These are phyloP conservation scores for Moesziomyces antarcticus DNA, from an alignment of 1,284 basidiomycete genomes.

Conservation along the genomic window DNA sequence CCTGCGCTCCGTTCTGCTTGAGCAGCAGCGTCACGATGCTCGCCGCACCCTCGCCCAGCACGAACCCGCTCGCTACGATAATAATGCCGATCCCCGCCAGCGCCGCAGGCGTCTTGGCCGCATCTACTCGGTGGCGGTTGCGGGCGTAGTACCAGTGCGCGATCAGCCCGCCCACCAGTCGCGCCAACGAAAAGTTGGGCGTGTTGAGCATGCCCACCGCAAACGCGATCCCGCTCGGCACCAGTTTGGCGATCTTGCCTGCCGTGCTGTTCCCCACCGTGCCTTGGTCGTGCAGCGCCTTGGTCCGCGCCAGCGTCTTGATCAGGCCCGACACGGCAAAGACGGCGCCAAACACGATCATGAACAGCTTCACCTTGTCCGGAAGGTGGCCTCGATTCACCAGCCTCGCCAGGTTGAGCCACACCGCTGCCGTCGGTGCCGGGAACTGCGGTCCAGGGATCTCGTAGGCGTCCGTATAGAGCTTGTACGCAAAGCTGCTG, in stretches of 20 bases:
- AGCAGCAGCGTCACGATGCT: conserved; percentile 83
- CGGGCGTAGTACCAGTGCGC: conserved; percentile 72
- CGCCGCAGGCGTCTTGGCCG: conserved; percentile 6
- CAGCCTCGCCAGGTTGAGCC: conserved; percentile 86
- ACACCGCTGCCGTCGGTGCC: conserved; percentile 86
- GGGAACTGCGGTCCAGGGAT: conserved; percentile 85
- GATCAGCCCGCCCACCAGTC: conserved; percentile 85
- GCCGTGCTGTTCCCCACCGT: conserved; percentile 15
- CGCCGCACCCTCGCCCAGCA: conserved; percentile 88
- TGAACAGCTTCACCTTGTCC: conserved; percentile 79
- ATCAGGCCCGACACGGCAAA: conserved; percentile 68
- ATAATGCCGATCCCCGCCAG: conserved; percentile 78
- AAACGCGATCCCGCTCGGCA: conserved; percentile 66
- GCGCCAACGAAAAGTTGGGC: conserved; percentile 91
- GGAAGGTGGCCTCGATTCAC: conserved; percentile 85
- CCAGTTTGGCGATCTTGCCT: conserved; percentile 22
- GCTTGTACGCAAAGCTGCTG: conserved; percentile 84
- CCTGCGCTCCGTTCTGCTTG: conserved; percentile 77
- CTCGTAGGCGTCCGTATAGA: conserved; percentile 85
- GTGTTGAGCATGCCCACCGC: conserved; percentile 87
- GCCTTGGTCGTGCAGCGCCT: conserved; percentile 20
- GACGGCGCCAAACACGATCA: conserved; percentile 78
- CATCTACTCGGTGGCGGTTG: conserved; percentile 6
- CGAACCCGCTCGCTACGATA: conserved; percentile 92
- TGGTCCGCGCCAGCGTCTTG: conserved; percentile 74